Evolutionary conservation across 768 basidiomycete species (phyloP).

Genomic region (Phylloporus scabripes): DNA sequence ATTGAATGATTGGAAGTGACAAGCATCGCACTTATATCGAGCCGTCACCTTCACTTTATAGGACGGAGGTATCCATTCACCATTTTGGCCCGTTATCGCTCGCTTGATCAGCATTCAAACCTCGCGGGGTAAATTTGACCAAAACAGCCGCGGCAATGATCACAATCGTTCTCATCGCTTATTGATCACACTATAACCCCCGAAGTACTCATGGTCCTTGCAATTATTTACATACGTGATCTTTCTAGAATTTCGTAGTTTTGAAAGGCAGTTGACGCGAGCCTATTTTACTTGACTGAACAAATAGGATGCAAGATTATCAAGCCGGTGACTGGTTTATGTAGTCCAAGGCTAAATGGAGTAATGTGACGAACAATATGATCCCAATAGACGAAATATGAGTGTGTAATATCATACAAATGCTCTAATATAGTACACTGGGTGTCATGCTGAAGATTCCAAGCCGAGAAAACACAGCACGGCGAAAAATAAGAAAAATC

Average conservation of each 20-base stretch:
- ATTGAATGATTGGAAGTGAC: not conserved
- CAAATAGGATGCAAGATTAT: not conserved
- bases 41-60: not conserved
- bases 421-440: slow-evolving; percentile 18
- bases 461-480: slow-evolving; percentile 1
- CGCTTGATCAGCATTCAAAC: not conserved
- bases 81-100: not conserved
- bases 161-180: not conserved
- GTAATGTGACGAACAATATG: not conserved
- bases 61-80: not conserved
- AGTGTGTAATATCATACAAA: slow-evolving; percentile 18
- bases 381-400: not conserved
- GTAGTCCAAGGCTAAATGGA: not conserved
- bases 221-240: not conserved
- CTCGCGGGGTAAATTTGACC: not conserved
- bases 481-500: slow-evolving; percentile 1
- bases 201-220: not conserved
- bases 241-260: not conserved
- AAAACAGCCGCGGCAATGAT: not conserved
- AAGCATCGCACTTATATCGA: not conserved
- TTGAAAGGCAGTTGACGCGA: too few relatives aligned
- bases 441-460: slow-evolving; percentile 13
- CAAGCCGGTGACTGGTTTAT: too few relatives aligned
- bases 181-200: not conserved
- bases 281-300: too few relatives aligned